A percentile compares a stretch with the other conserved stretches of the same genome.
Conservation (phyloP, 2,329 filamentous ascomycete species). For the Sphaerulina musiva region DNA sequence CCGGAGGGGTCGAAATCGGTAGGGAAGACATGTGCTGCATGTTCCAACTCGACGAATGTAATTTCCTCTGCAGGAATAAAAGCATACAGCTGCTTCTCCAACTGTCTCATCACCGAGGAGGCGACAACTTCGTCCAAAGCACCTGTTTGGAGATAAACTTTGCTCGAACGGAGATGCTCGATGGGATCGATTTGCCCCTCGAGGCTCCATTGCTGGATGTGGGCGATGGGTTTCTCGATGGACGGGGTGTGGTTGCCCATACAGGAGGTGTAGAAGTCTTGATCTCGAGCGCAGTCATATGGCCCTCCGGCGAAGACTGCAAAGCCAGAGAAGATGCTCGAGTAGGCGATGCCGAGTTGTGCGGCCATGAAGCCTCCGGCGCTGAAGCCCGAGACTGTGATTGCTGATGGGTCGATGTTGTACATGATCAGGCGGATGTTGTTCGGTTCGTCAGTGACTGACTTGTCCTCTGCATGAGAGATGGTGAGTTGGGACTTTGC, state of each 20-base stretch:
- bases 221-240: background rate
- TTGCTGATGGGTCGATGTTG: conserved; percentile 6
- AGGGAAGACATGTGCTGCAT: conserved; percentile 12
- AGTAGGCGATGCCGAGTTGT: conserved; percentile 13
- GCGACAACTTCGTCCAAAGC: conserved; percentile 2
- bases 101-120: background rate
- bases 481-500: too few species aligned
- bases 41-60: background rate
- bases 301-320: conserved; percentile 11
- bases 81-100: conserved; percentile 2
- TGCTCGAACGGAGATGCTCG: background rate
- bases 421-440: background rate
- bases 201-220: conserved; percentile 5
- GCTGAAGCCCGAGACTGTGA: conserved; percentile 15
- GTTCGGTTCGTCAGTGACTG: too few species aligned
- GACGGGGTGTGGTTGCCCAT: conserved; percentile 6
- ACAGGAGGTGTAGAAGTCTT: conserved; percentile 6
- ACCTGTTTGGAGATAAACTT: conserved; percentile 3
- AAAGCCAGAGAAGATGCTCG: conserved; percentile 7
- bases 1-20: conserved; percentile 1
- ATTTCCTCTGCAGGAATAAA: background rate
- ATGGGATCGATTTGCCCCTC: conserved; percentile 1
- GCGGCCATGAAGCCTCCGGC: conserved; percentile 15
- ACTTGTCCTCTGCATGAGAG: too few species aligned
- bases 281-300: conserved; percentile 13